Percentiles rank a stretch among this genome's conserved stretches.
Evolutionary conservation across 2,329 filamentous ascomycete species (phyloP).

Genomic region (Aspergillus tamarii): DNA sequence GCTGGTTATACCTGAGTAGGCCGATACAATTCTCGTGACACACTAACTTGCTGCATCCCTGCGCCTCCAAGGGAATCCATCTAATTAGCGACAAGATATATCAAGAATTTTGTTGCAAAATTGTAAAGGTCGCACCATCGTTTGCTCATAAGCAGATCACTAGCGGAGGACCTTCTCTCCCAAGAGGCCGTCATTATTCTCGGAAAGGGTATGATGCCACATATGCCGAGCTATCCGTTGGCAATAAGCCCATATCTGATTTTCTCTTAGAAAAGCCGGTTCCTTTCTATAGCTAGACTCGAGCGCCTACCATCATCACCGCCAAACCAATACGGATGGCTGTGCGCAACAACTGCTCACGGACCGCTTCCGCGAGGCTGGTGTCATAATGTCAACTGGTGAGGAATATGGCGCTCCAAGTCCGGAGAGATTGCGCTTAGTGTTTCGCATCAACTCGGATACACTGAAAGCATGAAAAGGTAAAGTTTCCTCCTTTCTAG

Average conservation of each 20-base stretch:
- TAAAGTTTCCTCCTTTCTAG: not conserved
- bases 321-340: not conserved
- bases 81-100: not conserved
- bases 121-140: not conserved
- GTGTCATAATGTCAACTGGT: not conserved
- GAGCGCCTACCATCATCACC: not conserved
- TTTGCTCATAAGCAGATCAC: not conserved
- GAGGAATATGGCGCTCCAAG: not conserved
- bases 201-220: not conserved
- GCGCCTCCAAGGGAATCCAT: not conserved
- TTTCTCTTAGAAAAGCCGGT: not conserved
- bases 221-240: too few relatives aligned
- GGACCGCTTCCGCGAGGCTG: not conserved
- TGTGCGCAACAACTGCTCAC: not conserved
- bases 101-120: not conserved
- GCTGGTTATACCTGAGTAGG: not conserved
- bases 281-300: not conserved
- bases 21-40: not conserved
- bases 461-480: not conserved
- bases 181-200: not conserved
- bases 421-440: not conserved
- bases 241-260: not conserved
- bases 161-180: not conserved
- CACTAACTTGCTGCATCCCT: not conserved
- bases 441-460: not conserved